phyloP scores from a whole-genome alignment of 1,284 basidiomycete species.

The Trametes polyzona region DNA sequence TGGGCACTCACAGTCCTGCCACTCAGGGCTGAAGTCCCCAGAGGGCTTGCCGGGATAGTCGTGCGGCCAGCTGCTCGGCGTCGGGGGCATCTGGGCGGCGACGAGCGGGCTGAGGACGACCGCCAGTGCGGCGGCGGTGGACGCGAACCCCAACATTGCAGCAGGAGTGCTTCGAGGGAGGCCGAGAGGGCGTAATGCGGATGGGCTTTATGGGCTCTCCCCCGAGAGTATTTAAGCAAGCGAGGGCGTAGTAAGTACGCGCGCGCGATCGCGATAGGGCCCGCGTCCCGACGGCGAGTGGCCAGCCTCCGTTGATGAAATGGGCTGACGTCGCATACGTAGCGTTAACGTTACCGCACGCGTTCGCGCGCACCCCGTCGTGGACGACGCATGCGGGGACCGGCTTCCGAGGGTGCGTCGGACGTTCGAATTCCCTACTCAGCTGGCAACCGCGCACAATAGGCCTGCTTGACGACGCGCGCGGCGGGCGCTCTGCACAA shows the following conservation, averaged over 20 bases:
- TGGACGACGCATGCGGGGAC: too few species aligned
- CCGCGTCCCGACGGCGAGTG: too few species aligned
- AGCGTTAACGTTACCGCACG: too few species aligned
- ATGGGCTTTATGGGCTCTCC: background rate
- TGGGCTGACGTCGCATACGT: constrained; percentile 5
- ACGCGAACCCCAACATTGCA: constrained; percentile 15
- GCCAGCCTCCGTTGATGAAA: constrained; percentile 23
- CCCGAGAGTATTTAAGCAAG: constrained; percentile 10
- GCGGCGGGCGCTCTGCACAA: constrained; percentile 2
- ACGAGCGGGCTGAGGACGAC: constrained; percentile 9
- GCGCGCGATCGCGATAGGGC: constrained; percentile 4
- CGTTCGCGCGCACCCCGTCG: too few species aligned
- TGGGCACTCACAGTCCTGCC: constrained; percentile 60
- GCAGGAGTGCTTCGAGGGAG: background rate
- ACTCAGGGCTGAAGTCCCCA: constrained; percentile 56
- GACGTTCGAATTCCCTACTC: background rate
- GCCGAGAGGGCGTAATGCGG: background rate
- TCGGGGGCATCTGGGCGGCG: constrained; percentile 16
- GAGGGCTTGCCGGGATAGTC: constrained; percentile 55
- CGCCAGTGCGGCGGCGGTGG: constrained; percentile 7
- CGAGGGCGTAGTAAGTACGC: background rate
- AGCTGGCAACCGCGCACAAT: constrained; percentile 13
- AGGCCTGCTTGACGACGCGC: constrained; percentile 22
- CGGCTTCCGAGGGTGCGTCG: background rate
- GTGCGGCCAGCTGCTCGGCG: constrained; percentile 27